Conservation (phyloP, 345 rosid species). For the Salix exigua region DNA sequence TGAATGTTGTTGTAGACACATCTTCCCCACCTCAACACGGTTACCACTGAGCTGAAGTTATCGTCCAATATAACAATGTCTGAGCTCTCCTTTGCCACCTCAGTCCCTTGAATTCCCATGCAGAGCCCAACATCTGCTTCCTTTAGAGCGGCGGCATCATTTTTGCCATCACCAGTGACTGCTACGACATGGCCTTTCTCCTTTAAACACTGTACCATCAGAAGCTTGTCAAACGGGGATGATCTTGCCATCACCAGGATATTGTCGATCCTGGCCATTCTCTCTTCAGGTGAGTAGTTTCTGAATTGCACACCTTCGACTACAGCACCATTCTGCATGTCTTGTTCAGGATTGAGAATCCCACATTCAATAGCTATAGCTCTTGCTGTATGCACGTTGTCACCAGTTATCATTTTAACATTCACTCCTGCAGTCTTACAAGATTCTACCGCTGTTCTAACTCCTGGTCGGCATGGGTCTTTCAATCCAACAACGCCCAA, state of each 20-base stretch:
- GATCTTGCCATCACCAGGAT: slow-evolving; percentile 67
- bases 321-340: slow-evolving; percentile 53
- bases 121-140: slow-evolving; percentile 38
- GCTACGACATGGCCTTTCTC: slow-evolving; percentile 44
- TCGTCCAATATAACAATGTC: slow-evolving; percentile 35
- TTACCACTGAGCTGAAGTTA: slow-evolving; percentile 25
- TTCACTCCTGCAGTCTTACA: slow-evolving; percentile 37
- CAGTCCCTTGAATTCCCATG: slow-evolving; percentile 37
- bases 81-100: slow-evolving; percentile 18
- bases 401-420: slow-evolving; percentile 42
- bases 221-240: slow-evolving; percentile 4
- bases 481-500: slow-evolving; percentile 39
- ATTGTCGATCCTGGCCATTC: slow-evolving; percentile 42
- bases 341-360: slow-evolving; percentile 32
- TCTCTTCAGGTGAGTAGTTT: slow-evolving; percentile 48
- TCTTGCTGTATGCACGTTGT: slow-evolving; percentile 34
- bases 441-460: slow-evolving; percentile 31
- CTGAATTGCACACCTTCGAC: slow-evolving; percentile 51
- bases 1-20: slow-evolving; percentile 61
- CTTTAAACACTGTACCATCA: slow-evolving; percentile 40
- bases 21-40: slow-evolving; percentile 55
- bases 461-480: slow-evolving; percentile 48
- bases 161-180: slow-evolving; percentile 16
- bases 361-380: slow-evolving; percentile 43
- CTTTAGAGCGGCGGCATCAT: slow-evolving; percentile 47